phyloP scores from a whole-genome alignment of 2,329 filamentous ascomycete genomes.

The Fusarium udum region DNA sequence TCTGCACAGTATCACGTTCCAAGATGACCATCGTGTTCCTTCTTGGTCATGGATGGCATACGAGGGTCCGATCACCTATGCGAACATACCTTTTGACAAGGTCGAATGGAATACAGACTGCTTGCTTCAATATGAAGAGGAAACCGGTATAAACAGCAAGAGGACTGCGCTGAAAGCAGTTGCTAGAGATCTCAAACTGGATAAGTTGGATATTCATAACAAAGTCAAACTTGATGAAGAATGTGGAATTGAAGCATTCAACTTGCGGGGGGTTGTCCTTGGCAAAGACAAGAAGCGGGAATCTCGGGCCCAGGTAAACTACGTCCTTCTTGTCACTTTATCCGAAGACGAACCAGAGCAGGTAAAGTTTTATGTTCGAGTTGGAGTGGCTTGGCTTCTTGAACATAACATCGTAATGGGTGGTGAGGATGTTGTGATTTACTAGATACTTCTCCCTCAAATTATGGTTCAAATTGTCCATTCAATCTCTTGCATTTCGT shows the following conservation, averaged over 20 bases:
- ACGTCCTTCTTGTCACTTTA: not conserved
- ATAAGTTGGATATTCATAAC: not conserved
- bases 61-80: not conserved
- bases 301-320: not conserved
- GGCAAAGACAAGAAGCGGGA: not conserved
- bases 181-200: not conserved
- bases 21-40: not conserved
- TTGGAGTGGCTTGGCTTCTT: not conserved
- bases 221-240: not conserved
- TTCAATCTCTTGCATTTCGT: not conserved
- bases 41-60: constrained; percentile 5
- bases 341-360: no score
- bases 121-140: not conserved
- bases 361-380: not conserved
- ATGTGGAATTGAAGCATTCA: not conserved
- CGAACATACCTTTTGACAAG: not conserved
- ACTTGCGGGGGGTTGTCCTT: not conserved
- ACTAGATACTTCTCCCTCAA: not conserved
- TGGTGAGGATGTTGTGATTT: not conserved
- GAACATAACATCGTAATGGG: not conserved
- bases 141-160: no score
- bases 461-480: no score
- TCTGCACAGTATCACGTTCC: not conserved
- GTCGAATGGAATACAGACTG: not conserved
- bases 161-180: not conserved